Evolutionary conservation across 768 basidiomycete genomes (phyloP).

Genomic region (Lactifluus pinguis): DNA sequence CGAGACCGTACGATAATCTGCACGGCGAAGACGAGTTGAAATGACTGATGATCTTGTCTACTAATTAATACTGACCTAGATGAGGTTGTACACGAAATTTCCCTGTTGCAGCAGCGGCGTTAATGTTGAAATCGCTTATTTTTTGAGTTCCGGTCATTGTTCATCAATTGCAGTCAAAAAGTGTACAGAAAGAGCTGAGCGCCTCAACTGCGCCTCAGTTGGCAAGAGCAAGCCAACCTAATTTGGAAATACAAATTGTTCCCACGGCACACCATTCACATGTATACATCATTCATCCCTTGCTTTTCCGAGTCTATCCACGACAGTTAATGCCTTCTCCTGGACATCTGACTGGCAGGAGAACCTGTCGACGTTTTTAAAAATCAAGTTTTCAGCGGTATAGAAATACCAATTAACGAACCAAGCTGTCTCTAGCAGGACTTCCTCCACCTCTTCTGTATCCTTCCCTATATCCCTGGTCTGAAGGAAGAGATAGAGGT

Average conservation of each 20-base stretch:
- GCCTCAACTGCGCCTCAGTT: neutral
- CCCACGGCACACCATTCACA: neutral
- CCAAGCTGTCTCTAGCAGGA: constrained; percentile 80
- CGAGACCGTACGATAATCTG: constrained; percentile 97
- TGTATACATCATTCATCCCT: neutral
- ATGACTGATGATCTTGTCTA: neutral
- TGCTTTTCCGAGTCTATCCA: neutral
- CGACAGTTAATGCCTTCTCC: constrained; percentile 15
- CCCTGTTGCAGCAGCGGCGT: constrained; percentile 81
- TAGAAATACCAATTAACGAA: constrained; percentile 23
- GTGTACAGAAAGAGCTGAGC: neutral
- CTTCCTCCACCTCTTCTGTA: constrained; percentile 55
- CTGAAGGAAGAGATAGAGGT: constrained; percentile 70
- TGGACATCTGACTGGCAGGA: constrained; percentile 6
- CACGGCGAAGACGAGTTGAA: constrained; percentile 7
- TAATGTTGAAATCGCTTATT: constrained; percentile 36
- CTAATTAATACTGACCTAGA: constrained; percentile 43
- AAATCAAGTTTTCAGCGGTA: neutral
- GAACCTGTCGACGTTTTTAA: constrained; percentile 1
- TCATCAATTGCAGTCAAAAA: neutral
- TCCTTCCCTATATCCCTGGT: constrained; percentile 57
- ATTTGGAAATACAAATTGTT: constrained; percentile 6
- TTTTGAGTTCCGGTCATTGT: constrained; percentile 7
- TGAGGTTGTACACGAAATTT: constrained; percentile 86
- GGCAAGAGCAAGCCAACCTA: neutral